Conservation (phyloP, 139 green algal species). For the Micractinium conductrix region DNA sequence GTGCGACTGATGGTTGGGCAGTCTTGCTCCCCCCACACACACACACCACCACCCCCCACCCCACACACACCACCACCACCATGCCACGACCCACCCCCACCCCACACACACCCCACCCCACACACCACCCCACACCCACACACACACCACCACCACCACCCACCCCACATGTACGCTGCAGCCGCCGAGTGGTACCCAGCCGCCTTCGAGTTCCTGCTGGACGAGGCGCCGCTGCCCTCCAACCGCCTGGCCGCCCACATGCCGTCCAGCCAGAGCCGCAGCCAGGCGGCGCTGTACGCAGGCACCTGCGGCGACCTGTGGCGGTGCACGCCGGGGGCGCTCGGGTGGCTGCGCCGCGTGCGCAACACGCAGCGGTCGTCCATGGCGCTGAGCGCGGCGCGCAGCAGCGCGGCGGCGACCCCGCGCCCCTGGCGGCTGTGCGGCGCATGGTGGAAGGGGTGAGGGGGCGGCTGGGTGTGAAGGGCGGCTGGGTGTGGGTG, state of each 20-base stretch:
- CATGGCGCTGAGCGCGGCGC: too few relatives aligned
- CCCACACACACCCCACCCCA: background rate
- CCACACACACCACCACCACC: background rate
- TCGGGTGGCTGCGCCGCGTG: too few relatives aligned
- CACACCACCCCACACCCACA: background rate
- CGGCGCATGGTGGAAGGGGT: too few relatives aligned
- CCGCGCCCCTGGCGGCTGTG: too few relatives aligned
- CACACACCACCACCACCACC: too few relatives aligned
- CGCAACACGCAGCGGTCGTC: too few relatives aligned
- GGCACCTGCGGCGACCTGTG: background rate
- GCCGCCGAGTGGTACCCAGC: background rate
- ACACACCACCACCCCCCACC: background rate
- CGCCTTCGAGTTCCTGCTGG: background rate
- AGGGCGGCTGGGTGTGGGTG: too few relatives aligned
- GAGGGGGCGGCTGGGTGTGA: too few relatives aligned
- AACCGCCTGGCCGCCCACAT: background rate
- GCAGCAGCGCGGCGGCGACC: too few relatives aligned
- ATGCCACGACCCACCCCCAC: background rate
- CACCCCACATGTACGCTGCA: too few relatives aligned
- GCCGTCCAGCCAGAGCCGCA: background rate
- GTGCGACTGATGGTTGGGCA: background rate
- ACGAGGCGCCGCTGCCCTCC: background rate
- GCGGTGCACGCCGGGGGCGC: too few relatives aligned
- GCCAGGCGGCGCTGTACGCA: conserved; percentile 9
- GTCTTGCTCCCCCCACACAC: background rate